Evolutionary conservation across 1,139 yeast species (phyloP).

Genomic region (Saccharomyces hybrid): DNA sequence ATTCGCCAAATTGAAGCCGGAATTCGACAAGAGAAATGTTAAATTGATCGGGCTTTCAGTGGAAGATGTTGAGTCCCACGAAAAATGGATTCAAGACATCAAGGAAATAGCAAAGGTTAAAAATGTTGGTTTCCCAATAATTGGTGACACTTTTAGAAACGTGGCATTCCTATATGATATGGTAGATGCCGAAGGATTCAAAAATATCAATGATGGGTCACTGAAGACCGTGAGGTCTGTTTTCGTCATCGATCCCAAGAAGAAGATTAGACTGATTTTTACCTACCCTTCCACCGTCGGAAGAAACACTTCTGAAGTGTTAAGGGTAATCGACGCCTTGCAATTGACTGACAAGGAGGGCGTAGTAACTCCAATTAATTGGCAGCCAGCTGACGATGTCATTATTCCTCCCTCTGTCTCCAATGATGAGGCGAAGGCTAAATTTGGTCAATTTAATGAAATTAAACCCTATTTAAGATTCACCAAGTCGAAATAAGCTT

Average conservation of each 20-base stretch:
- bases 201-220: constrained; percentile 60
- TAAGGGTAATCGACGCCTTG: constrained; percentile 79
- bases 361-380: constrained; percentile 65
- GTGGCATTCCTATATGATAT: constrained; percentile 80
- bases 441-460: constrained; percentile 73
- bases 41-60: constrained; percentile 84
- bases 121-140: constrained; percentile 74
- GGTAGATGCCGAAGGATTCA: constrained; percentile 85
- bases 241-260: constrained; percentile 77
- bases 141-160: constrained; percentile 75
- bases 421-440: constrained; percentile 71
- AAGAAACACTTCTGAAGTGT: constrained; percentile 80
- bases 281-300: constrained; percentile 90
- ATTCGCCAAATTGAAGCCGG: constrained; percentile 76
- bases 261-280: constrained; percentile 74
- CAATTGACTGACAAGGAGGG: constrained; percentile 75
- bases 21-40: constrained; percentile 70
- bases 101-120: constrained; percentile 64
- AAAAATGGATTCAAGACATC: constrained; percentile 79
- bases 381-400: constrained; percentile 74
- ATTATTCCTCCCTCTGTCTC: constrained; percentile 80
- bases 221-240: constrained; percentile 85
- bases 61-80: constrained; percentile 69
- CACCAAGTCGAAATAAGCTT: constrained; percentile 33
- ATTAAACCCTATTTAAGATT: constrained; percentile 80